A percentile compares a stretch with the other conserved stretches of the same genome.
Conservation (phyloP, 2,329 filamentous ascomycete species). For the Xylaria sp. region DNA sequence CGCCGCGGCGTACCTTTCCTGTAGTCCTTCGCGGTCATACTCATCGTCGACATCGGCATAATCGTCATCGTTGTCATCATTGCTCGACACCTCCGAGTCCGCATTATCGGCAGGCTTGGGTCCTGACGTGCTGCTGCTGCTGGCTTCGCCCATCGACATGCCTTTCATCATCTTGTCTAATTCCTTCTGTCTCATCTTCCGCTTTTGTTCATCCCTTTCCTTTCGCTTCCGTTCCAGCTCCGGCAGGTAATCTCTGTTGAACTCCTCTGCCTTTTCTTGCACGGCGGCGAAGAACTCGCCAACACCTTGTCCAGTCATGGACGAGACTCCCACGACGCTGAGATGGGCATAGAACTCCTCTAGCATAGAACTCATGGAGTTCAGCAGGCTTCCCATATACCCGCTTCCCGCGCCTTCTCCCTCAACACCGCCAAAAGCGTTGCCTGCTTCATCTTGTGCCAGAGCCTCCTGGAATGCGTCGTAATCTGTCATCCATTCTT, state of each 20-base stretch:
- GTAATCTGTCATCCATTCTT: slow-evolving; percentile 99
- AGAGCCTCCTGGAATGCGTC: slow-evolving; percentile 93
- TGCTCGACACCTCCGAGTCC: slow-evolving; percentile 59
- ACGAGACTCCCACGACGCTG: slow-evolving; percentile 91
- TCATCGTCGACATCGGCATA: slow-evolving; percentile 70
- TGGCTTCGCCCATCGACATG: slow-evolving; percentile 68
- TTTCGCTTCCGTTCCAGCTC: slow-evolving; percentile 83
- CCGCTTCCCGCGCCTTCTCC: slow-evolving; percentile 80
- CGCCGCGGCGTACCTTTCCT: slow-evolving; percentile 80
- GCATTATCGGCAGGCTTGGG: slow-evolving; percentile 54
- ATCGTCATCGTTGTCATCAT: slow-evolving; percentile 67
- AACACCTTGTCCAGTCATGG: slow-evolving; percentile 90
- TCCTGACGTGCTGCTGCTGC: slow-evolving; percentile 39
- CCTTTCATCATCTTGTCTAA: slow-evolving; percentile 94
- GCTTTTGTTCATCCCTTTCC: slow-evolving; percentile 81
- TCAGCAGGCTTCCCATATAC: slow-evolving; percentile 95
- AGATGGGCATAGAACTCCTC: slow-evolving; percentile 98
- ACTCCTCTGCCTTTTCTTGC: slow-evolving; percentile 86
- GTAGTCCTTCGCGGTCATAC: slow-evolving; percentile 72
- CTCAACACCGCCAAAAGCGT: slow-evolving; percentile 79
- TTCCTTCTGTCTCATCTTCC: slow-evolving; percentile 78
- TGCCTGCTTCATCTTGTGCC: slow-evolving; percentile 79
- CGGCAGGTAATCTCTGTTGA: slow-evolving; percentile 88
- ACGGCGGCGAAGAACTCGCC: slow-evolving; percentile 95
- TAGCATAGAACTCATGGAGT: slow-evolving; percentile 97